Base-by-base conservation (phyloP, 257 asterid genomes). In the Solanum chilense region DNA sequence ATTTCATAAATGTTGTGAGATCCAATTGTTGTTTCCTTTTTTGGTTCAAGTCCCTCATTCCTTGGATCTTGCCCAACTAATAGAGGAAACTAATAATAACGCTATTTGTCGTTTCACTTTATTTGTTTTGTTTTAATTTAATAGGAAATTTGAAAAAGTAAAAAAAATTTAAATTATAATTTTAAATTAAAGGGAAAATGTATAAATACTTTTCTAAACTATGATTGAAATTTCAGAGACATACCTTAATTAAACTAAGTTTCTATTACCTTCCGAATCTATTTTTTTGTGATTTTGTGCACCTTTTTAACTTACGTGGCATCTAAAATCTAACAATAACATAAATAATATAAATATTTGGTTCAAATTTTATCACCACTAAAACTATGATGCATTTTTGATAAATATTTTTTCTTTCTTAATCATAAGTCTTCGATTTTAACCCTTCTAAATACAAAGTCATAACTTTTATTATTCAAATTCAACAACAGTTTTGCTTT, bases 21-120 rank as follows among this genome's bases (percentile, higher is more conserved):
- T 56, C 25, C 44, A 86, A 47, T 31, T 37, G 82, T 47, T 86
- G 66, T 71, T 74, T 11, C n/a, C 73, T 18, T 20, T 84, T 39
- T 16, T 7, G 76, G 91, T 81, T 87, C 83, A 89, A 89, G 44
- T 84, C 66, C 88, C 82, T 85, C 45, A 41, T 76, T 76, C 80
- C 12, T 31, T 20, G 70, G 58, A 73, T 81, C 47, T 47, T 69
- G 8, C 77, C 70, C 73, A 70, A 21, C 31, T 52, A 88, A 42
- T 14, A n/a, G 25, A 84, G 69, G 69, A 9, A 10, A 35, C 31
- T 42, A 41, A 41, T 41, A 41, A 42, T 23, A 66, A 13, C 4
- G 15, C 3, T 10, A 84, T 14, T 15, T 5, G 0, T 49, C 16
- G 10, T 16, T 52, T 52, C 10, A 52, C 7, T 6, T 16, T 18